Conservation (phyloP, 495 filamentous ascomycete species). For the Diplogelasinospora grovesii region DNA sequence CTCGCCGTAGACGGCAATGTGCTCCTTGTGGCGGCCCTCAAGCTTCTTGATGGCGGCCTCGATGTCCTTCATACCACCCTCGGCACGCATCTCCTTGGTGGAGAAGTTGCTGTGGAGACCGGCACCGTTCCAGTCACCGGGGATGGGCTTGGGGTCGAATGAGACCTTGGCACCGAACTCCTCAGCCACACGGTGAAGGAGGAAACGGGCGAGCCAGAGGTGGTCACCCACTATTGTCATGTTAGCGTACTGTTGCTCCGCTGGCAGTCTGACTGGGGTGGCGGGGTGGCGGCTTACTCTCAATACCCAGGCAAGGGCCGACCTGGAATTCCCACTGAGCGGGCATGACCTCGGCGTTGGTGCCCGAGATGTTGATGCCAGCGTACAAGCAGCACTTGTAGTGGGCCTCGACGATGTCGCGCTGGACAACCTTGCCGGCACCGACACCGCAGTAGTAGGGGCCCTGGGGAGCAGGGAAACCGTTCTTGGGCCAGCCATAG, state of each 20-base stretch:
- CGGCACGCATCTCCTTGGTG: slow-evolving; percentile 74
- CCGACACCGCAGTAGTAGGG: slow-evolving; percentile 99
- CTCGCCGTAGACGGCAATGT: slow-evolving; percentile 96
- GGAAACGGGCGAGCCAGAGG: slow-evolving; percentile 94
- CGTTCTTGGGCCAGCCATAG: slow-evolving; percentile 76
- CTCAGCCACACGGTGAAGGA: slow-evolving; percentile 92
- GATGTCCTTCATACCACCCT: slow-evolving; percentile 92
- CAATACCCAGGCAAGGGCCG: slow-evolving; percentile 87
- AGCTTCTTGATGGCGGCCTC: slow-evolving; percentile 62
- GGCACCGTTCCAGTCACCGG: slow-evolving; percentile 98
- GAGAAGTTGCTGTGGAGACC: slow-evolving; percentile 96
- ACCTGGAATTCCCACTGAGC: slow-evolving; percentile 99
- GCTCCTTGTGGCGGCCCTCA: slow-evolving; percentile 80
- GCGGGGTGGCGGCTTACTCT: slow-evolving; percentile 25
- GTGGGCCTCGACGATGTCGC: slow-evolving; percentile 97
- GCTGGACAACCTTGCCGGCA: slow-evolving; percentile 93
- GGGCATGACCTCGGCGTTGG: slow-evolving; percentile 92
- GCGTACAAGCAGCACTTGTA: slow-evolving; percentile 95
- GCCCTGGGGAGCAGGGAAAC: slow-evolving; percentile 90
- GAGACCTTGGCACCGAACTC: slow-evolving; percentile 96
- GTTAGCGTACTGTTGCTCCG: slow-evolving; percentile 10
- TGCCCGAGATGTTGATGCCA: slow-evolving; percentile 90
- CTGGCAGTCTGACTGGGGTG: not conserved
- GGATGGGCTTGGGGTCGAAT: slow-evolving; percentile 95
- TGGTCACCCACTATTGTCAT: slow-evolving; percentile 72